These are phyloP conservation scores for Trichoderma sp. DNA, from an alignment of 2,329 filamentous ascomycete species.

Conservation along the genomic window DNA sequence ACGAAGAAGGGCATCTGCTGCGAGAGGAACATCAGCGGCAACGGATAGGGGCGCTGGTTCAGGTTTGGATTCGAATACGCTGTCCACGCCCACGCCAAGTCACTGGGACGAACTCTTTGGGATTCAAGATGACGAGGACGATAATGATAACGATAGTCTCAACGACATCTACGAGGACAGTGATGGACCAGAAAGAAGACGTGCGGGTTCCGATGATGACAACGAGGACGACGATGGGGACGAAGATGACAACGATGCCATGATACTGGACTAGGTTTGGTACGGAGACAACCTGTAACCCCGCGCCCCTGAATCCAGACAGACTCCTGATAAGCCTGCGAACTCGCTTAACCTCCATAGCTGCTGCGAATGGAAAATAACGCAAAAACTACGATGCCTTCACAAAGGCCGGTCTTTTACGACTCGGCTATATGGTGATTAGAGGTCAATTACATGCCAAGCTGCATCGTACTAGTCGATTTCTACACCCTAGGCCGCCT, in stretches of 20 bases:
- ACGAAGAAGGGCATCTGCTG: slow-evolving; percentile 21
- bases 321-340: neutral
- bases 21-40: slow-evolving; percentile 18
- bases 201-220: neutral
- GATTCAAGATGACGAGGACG: slow-evolving; percentile 28
- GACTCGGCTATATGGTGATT: neutral
- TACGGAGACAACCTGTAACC: neutral
- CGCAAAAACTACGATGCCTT: neutral
- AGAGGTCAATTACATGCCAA: neutral
- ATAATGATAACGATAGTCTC: slow-evolving; percentile 29
- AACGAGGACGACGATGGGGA: slow-evolving; percentile 13
- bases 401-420: neutral
- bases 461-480: neutral
- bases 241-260: slow-evolving; percentile 9
- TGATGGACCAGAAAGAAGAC: slow-evolving; percentile 12
- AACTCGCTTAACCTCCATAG: neutral
- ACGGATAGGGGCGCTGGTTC: slow-evolving; percentile 7
- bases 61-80: neutral
- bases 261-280: neutral
- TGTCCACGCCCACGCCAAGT: slow-evolving; percentile 40
- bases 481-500: neutral
- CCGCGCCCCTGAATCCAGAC: neutral
- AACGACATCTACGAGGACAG: slow-evolving; percentile 30
- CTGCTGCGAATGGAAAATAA: neutral
- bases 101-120: slow-evolving; percentile 38